Percentiles rank a stretch among this genome's conserved stretches.
These are phyloP conservation scores for Microbotryum intermedium DNA, from an alignment of 1,284 basidiomycete species.

Conservation along the genomic window DNA sequence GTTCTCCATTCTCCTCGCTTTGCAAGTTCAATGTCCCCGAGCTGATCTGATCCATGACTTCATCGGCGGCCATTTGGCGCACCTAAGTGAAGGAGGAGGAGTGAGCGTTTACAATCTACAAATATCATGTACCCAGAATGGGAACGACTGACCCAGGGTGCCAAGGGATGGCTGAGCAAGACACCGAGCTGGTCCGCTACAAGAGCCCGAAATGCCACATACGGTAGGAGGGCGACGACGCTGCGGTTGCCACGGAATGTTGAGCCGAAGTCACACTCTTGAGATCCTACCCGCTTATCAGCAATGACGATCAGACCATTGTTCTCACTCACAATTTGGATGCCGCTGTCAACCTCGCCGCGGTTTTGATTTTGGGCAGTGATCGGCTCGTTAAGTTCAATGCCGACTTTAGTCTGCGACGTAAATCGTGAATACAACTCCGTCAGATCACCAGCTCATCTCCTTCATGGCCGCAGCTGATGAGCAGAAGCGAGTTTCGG, in stretches of 20 bases:
- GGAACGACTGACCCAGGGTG: conserved; percentile 53
- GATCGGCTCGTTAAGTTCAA: conserved; percentile 53
- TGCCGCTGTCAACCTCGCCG: conserved; percentile 62
- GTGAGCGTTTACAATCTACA: too few species aligned
- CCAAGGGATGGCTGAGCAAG: conserved; percentile 64
- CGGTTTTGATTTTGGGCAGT: conserved; percentile 60
- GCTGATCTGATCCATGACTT: too few species aligned
- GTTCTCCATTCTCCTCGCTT: too few species aligned
- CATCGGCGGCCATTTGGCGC: too few species aligned
- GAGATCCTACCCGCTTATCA: background rate
- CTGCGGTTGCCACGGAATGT: conserved; percentile 40
- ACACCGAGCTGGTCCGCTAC: conserved; percentile 48
- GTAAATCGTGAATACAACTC: background rate
- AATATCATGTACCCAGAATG: conserved; percentile 13
- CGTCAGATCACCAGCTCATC: too few species aligned
- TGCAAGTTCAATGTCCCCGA: too few species aligned
- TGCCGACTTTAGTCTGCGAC: conserved; percentile 43
- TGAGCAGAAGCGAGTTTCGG: conserved; percentile 24
- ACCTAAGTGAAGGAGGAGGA: too few species aligned
- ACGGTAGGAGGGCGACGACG: conserved; percentile 53
- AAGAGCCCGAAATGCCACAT: conserved; percentile 45
- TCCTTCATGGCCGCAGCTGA: background rate
- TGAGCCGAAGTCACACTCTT: background rate
- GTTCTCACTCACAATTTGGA: conserved; percentile 64
- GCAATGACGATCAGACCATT: background rate